Percentiles rank a stretch among this genome's conserved stretches.
Evolutionary conservation across 345 rosid species (phyloP).

Genomic region (Murraya koenigii): DNA sequence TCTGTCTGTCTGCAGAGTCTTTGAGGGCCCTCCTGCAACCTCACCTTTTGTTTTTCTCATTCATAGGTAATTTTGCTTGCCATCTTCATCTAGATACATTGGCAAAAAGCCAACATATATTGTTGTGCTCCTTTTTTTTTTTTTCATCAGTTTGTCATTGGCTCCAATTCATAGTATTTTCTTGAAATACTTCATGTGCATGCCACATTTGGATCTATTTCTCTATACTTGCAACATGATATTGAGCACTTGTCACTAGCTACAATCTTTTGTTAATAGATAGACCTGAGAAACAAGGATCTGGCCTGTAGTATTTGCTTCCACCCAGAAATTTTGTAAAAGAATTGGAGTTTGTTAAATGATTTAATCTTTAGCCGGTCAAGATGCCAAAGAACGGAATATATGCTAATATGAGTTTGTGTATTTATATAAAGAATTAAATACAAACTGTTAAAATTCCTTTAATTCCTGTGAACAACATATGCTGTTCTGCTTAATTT

Average conservation of each 20-base stretch:
- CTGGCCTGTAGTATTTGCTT: not conserved
- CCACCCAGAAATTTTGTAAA: too few species aligned
- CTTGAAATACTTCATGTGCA: not conserved
- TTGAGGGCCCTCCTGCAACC: too few species aligned
- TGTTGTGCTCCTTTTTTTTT: too few species aligned
- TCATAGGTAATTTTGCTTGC: too few species aligned
- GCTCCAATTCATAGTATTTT: too few species aligned
- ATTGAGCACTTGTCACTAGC: not conserved
- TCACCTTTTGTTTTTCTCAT: too few species aligned
- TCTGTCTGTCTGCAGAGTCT: too few species aligned
- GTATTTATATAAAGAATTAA: not conserved
- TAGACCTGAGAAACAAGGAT: not conserved
- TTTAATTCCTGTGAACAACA: not conserved
- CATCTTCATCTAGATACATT: too few species aligned
- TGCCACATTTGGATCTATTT: not conserved
- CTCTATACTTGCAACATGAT: not conserved
- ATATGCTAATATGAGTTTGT: not conserved
- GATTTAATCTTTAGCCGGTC: not conserved
- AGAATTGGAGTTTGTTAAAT: not conserved
- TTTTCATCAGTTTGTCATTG: too few species aligned
- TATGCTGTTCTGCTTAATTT: not conserved
- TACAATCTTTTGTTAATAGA: not conserved
- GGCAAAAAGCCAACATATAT: too few species aligned
- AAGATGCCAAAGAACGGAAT: constrained; percentile 1
- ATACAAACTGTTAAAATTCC: not conserved